A percentile compares a stretch with the other conserved stretches of the same genome.
Evolutionary conservation across 176 grass and related monocot species (phyloP).

Genomic region (Thalia dealbata): DNA sequence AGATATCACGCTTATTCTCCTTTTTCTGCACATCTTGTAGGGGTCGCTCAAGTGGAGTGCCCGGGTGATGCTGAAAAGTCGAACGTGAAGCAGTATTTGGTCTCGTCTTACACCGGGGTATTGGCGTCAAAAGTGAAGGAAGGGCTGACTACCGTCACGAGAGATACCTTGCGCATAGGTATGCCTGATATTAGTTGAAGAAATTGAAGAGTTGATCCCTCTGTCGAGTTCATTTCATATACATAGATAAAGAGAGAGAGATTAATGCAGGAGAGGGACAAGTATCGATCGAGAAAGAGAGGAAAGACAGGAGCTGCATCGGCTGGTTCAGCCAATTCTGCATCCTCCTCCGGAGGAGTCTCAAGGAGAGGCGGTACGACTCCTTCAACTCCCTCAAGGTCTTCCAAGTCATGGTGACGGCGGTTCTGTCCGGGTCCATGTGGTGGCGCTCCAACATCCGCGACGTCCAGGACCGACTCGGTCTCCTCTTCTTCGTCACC

Average conservation of each 20-base stretch:
- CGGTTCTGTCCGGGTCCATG: conserved; percentile 69
- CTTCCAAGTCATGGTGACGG: conserved; percentile 74
- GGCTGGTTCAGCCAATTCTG: conserved; percentile 63
- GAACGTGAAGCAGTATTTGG: conserved; percentile 50
- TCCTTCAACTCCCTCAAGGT: conserved; percentile 77
- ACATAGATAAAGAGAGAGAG: neutral
- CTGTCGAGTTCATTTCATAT: neutral
- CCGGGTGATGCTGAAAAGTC: conserved; percentile 29
- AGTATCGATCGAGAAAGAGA: neutral
- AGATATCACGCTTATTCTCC: neutral
- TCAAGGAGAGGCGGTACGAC: conserved; percentile 90
- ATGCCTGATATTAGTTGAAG: neutral
- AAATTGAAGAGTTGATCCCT: neutral
- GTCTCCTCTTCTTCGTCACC: conserved; percentile 95
- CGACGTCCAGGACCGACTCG: conserved; percentile 57
- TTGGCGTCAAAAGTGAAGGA: conserved; percentile 54
- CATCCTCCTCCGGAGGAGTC: conserved; percentile 68
- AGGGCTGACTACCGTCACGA: conserved; percentile 12
- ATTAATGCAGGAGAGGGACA: neutral
- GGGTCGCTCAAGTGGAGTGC: conserved; percentile 61
- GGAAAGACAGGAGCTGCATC: conserved; percentile 29
- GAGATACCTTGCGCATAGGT: conserved; percentile 16
- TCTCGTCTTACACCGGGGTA: conserved; percentile 57
- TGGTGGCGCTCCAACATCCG: conserved; percentile 75
- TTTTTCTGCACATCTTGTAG: conserved; percentile 18